Evolutionary conservation across 2,329 filamentous ascomycete genomes (phyloP).

Genomic region (Chrysosporium queenslandicum): DNA sequence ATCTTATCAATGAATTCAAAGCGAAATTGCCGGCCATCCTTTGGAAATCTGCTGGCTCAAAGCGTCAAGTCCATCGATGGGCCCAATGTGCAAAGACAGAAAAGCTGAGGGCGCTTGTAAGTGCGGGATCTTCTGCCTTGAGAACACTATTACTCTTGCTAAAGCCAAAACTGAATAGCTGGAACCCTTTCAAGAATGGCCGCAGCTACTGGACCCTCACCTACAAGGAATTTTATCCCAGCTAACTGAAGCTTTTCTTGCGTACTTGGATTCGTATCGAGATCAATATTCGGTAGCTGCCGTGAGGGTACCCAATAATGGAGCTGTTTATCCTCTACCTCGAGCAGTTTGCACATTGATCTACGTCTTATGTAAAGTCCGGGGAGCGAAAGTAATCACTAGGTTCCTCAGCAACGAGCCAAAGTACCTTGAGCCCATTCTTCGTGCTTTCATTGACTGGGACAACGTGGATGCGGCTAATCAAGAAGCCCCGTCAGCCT

Average conservation of each 20-base stretch:
- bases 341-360: slow-evolving; percentile 67
- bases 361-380: slow-evolving; percentile 88
- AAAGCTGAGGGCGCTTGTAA: slow-evolving; percentile 34
- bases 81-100: slow-evolving; percentile 30
- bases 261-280: slow-evolving; percentile 45
- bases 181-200: slow-evolving; percentile 89
- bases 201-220: slow-evolving; percentile 80
- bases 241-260: slow-evolving; percentile 66
- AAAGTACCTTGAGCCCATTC: slow-evolving; percentile 67
- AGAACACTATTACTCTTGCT: background rate
- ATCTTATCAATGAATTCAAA: slow-evolving; percentile 36
- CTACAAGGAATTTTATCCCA: slow-evolving; percentile 64
- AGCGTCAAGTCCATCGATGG: slow-evolving; percentile 31
- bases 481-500: slow-evolving; percentile 12
- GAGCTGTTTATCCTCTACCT: slow-evolving; percentile 43
- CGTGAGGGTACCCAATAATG: slow-evolving; percentile 12
- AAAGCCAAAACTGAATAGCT: slow-evolving; percentile 39
- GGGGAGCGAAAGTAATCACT: slow-evolving; percentile 84
- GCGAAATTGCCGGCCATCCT: slow-evolving; percentile 35
- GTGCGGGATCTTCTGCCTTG: slow-evolving; percentile 12
- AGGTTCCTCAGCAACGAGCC: slow-evolving; percentile 87
- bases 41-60: slow-evolving; percentile 27
- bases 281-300: slow-evolving; percentile 31
- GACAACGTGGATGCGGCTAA: slow-evolving; percentile 22
- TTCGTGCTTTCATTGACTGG: slow-evolving; percentile 61